Evolutionary conservation across 805 yeast genomes (phyloP).

Genomic region (Lachancea thermotolerans): DNA sequence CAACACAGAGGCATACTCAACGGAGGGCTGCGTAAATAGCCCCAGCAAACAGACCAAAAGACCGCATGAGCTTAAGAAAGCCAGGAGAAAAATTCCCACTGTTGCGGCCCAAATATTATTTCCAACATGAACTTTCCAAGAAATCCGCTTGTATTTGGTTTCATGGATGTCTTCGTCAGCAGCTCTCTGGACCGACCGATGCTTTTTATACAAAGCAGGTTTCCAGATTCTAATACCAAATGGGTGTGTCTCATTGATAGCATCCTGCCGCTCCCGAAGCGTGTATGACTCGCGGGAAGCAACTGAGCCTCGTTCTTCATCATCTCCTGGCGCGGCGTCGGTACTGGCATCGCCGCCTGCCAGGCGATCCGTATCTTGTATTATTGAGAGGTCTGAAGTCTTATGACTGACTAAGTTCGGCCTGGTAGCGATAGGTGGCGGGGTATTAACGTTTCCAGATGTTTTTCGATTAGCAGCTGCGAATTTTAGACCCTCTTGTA

Average conservation of each 20-base stretch:
- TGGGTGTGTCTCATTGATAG: constrained; percentile 94
- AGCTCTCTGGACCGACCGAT: constrained; percentile 80
- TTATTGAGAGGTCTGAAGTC: background rate
- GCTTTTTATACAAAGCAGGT: constrained; percentile 91
- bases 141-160: constrained; percentile 46
- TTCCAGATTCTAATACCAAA: constrained; percentile 98
- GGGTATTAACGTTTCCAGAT: constrained; percentile 7
- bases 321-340: constrained; percentile 9
- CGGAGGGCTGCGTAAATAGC: constrained; percentile 40
- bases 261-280: constrained; percentile 86
- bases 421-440: constrained; percentile 4
- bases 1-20: constrained; percentile 56
- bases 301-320: constrained; percentile 10
- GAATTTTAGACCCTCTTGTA: constrained; percentile 59
- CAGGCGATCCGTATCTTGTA: constrained; percentile 5
- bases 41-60: constrained; percentile 37
- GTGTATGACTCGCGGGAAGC: constrained; percentile 74
- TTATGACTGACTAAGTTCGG: constrained; percentile 5
- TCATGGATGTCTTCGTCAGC: constrained; percentile 95
- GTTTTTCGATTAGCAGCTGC: constrained; percentile 24
- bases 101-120: constrained; percentile 70
- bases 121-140: constrained; percentile 56
- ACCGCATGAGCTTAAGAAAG: constrained; percentile 40
- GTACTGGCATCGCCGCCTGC: constrained; percentile 4
- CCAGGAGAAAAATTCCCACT: constrained; percentile 57